phyloP scores from a whole-genome alignment of 306 rosid species.

The Inga oerstediana region DNA sequence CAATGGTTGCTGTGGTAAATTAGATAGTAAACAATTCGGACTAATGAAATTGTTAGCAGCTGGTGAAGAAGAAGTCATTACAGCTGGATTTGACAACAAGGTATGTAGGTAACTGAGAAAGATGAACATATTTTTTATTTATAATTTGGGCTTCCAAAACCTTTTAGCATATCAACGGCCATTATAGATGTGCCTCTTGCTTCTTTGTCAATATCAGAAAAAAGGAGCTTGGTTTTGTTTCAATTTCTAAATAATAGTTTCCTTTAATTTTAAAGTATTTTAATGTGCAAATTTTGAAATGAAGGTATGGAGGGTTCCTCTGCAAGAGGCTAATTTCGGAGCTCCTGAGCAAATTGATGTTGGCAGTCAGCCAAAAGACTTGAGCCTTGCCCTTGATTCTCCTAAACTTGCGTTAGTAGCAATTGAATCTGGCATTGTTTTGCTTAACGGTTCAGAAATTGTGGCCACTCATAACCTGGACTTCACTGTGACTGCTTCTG shows the following conservation, averaged over 20 bases:
- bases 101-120: constrained; percentile 65
- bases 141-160: neutral
- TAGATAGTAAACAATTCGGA: constrained; percentile 73
- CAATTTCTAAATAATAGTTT: neutral
- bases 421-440: constrained; percentile 80
- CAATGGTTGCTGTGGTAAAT: constrained; percentile 74
- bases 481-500: constrained; percentile 74
- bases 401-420: constrained; percentile 82
- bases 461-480: constrained; percentile 71
- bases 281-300: constrained; percentile 18
- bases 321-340: constrained; percentile 68
- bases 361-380: constrained; percentile 94
- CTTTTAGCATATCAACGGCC: constrained; percentile 6
- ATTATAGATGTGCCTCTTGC: constrained; percentile 6
- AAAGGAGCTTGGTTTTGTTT: constrained; percentile 17
- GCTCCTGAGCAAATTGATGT: constrained; percentile 75
- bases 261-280: constrained; percentile 15
- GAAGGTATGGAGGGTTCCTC: constrained; percentile 85
- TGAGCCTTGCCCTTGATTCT: constrained; percentile 67
- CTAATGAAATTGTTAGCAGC: constrained; percentile 82
- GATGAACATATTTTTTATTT: neutral
- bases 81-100: constrained; percentile 94
- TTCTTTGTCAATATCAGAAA: constrained; percentile 16
- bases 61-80: constrained; percentile 65
- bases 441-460: constrained; percentile 67